A percentile compares a stretch with the other conserved stretches of the same genome.
phyloP scores from a whole-genome alignment of 2,329 filamentous ascomycete species.

The Colletotrichum sojae region DNA sequence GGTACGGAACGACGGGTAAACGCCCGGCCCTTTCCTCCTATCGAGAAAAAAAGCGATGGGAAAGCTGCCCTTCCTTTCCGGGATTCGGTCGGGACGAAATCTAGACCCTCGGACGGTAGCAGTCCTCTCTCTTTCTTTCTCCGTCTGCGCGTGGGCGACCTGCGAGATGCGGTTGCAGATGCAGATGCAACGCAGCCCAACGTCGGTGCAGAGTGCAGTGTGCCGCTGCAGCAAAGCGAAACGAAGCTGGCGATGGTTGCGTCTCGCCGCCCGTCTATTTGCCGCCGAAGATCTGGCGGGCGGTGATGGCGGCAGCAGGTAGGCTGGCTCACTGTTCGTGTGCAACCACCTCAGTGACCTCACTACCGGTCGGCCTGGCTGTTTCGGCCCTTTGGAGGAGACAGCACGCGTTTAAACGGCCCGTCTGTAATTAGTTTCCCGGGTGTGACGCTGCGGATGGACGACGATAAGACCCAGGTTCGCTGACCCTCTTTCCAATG shows the following conservation, averaged over 20 bases:
- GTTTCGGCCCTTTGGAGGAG: slow-evolving; percentile 40
- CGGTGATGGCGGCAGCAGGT: slow-evolving; percentile 10
- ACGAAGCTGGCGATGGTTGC: background rate
- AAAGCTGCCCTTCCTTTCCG: background rate
- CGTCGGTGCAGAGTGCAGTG: background rate
- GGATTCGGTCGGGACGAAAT: background rate
- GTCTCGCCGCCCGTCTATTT: slow-evolving; percentile 1
- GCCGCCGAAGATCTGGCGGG: background rate
- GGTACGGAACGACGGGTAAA: slow-evolving; percentile 26
- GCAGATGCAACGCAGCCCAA: background rate
- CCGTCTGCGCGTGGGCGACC: background rate
- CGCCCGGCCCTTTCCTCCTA: background rate
- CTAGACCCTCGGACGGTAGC: slow-evolving; percentile 8
- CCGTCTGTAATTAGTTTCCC: slow-evolving; percentile 40
- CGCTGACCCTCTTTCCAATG: slow-evolving; percentile 29
- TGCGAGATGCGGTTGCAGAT: slow-evolving; percentile 22
- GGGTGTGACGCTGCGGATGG: slow-evolving; percentile 39
- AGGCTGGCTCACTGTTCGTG: no score
- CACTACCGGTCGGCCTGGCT: slow-evolving; percentile 1
- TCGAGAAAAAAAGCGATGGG: background rate
- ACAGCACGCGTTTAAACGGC: slow-evolving; percentile 39
- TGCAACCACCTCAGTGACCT: no score
- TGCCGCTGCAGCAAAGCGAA: slow-evolving; percentile 4
- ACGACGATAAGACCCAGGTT: slow-evolving; percentile 34
- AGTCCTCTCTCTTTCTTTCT: no score